Evolutionary conservation across 441 rosid genomes (phyloP).

Genomic region (Gossypium schwendimanii): DNA sequence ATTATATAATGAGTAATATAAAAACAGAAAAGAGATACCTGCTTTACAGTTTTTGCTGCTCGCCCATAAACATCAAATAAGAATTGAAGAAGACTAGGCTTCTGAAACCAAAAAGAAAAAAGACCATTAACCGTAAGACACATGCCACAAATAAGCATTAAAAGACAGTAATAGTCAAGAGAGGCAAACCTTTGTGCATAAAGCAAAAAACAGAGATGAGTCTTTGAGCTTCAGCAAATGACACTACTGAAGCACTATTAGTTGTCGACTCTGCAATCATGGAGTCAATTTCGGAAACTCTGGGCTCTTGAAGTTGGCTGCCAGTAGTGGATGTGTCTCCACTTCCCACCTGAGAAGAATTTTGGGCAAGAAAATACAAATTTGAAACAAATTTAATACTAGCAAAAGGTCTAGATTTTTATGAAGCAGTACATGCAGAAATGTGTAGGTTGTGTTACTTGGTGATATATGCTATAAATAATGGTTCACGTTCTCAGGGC

Average conservation of each 20-base stretch:
- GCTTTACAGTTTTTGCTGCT: conserved; percentile 83
- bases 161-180: conserved; percentile 9
- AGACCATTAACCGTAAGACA: conserved; percentile 16
- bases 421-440: background rate
- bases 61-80: conserved; percentile 68
- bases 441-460: background rate
- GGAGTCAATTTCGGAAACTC: conserved; percentile 42
- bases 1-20: background rate
- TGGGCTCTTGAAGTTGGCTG: conserved; percentile 45
- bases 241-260: conserved; percentile 42
- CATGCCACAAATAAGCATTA: background rate
- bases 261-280: conserved; percentile 34
- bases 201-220: conserved; percentile 80
- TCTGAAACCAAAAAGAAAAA: conserved; percentile 42
- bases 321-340: conserved; percentile 53
- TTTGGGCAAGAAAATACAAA: conserved; percentile 15
- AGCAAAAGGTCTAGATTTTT: background rate
- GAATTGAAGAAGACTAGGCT: conserved; percentile 78
- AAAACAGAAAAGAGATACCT: conserved; percentile 38
- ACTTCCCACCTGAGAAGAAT: conserved; percentile 43
- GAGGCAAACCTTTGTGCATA: conserved; percentile 76
- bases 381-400: background rate
- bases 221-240: conserved; percentile 80
- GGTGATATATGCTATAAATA: background rate
- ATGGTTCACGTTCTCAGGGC: background rate